phyloP scores from a whole-genome alignment of 129 eudicot species.

The Chrysanthemum seticuspe region DNA sequence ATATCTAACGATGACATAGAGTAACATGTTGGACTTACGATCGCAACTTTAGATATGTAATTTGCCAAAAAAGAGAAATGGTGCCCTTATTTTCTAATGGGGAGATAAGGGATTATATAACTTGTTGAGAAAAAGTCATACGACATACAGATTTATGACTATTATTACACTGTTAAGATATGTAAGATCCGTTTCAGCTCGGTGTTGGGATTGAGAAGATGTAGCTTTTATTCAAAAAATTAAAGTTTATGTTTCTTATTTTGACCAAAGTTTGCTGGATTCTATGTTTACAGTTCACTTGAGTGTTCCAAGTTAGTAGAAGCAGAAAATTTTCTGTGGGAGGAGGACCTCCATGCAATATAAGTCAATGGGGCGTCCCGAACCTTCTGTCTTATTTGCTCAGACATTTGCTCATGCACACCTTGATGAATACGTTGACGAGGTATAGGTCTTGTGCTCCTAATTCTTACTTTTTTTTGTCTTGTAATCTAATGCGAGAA shows the following conservation, averaged over 20 bases:
- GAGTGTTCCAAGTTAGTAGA: not conserved
- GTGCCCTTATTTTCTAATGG: no score
- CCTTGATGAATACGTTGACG: slow-evolving; percentile 91
- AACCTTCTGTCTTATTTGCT: slow-evolving; percentile 85
- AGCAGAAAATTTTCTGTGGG: not conserved
- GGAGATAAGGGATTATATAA: no score
- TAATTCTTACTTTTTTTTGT: slow-evolving; percentile 2
- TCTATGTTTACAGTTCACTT: slow-evolving; percentile 5
- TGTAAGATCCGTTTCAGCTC: no score
- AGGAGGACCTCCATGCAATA: slow-evolving; percentile 23
- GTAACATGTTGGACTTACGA: not conserved
- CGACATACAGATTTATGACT: no score
- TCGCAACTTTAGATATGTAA: no score
- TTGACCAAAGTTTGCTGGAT: slow-evolving; percentile 3
- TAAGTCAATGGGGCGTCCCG: slow-evolving; percentile 82
- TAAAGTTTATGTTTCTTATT: not conserved
- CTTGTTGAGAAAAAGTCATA: no score
- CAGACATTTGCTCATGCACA: slow-evolving; percentile 90
- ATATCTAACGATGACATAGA: not conserved
- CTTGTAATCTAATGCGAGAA: slow-evolving; percentile 9
- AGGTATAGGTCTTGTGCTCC: slow-evolving; percentile 41
- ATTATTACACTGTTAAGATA: not conserved
- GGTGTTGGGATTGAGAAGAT: no score
- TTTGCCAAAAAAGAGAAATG: no score
- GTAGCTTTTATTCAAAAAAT: not conserved